These are phyloP conservation scores for Vaucheria bursata DNA, from an alignment of 352 stramenopile genomes.

Conservation along the genomic window DNA sequence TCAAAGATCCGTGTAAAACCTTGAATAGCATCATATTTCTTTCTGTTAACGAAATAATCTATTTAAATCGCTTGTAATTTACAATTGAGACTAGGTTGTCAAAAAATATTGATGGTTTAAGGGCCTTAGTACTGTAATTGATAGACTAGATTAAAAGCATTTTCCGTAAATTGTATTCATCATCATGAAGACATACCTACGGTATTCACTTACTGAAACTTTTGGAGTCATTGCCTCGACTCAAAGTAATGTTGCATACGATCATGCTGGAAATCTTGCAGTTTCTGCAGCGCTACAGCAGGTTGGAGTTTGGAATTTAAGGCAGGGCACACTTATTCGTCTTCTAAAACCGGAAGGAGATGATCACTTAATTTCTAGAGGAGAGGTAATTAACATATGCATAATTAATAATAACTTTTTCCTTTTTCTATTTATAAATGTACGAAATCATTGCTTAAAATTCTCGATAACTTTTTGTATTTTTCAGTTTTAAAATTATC, in stretches of 20 bases:
- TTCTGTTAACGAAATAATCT: too few species aligned
- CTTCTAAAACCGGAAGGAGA: slow-evolving; percentile 39
- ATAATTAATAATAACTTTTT: neutral
- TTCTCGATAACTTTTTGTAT: too few species aligned
- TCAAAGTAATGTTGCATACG: slow-evolving; percentile 73
- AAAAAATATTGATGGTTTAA: too few species aligned
- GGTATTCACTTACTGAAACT: slow-evolving; percentile 72
- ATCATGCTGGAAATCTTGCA: slow-evolving; percentile 68
- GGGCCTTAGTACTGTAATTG: too few species aligned
- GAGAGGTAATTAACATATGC: neutral
- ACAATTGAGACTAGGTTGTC: too few species aligned
- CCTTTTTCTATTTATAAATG: neutral
- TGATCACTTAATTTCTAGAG: slow-evolving; percentile 3
- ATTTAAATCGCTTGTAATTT: too few species aligned
- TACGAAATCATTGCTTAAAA: neutral
- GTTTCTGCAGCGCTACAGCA: slow-evolving; percentile 75
- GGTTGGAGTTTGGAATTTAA: slow-evolving; percentile 80
- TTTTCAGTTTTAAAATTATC: too few species aligned
- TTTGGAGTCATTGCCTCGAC: slow-evolving; percentile 79
- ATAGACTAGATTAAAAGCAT: too few species aligned
- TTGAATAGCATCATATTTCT: too few species aligned
- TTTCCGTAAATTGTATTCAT: too few species aligned
- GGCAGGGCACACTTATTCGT: slow-evolving; percentile 47
- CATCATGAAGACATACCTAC: slow-evolving; percentile 79
- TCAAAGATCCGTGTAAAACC: too few species aligned